Percentiles rank a stretch among this genome's conserved stretches.
These are phyloP conservation scores for Blastocystis sp. DNA, from an alignment of 352 stramenopile genomes.

Conservation along the genomic window DNA sequence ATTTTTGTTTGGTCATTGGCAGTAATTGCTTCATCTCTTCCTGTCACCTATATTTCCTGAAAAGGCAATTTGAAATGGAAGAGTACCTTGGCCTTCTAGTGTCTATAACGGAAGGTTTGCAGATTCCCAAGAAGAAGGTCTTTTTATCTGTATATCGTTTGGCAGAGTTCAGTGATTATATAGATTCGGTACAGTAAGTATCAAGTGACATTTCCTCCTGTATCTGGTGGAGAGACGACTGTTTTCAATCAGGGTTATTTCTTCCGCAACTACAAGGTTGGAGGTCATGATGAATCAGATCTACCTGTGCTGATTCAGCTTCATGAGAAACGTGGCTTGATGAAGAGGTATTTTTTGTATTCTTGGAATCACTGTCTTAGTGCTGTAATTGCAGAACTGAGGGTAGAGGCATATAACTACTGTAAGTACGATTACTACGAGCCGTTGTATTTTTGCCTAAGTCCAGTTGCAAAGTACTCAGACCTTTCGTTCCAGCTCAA, in stretches of 20 bases:
- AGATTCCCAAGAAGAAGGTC: slow-evolving; percentile 39
- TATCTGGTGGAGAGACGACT: slow-evolving; percentile 1
- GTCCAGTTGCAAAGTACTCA: not conserved
- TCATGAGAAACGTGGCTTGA: not conserved
- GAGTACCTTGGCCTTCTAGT: slow-evolving; percentile 41
- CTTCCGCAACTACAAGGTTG: slow-evolving; percentile 35
- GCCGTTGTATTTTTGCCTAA: not conserved
- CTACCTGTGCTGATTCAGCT: slow-evolving; percentile 38
- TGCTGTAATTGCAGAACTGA: slow-evolving; percentile 13
- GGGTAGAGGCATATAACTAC: slow-evolving; percentile 42
- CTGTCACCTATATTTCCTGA: not conserved
- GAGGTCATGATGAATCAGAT: slow-evolving; percentile 1
- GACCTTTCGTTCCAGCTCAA: slow-evolving; percentile 24
- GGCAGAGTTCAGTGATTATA: not conserved
- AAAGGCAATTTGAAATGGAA: not conserved
- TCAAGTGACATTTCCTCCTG: slow-evolving; percentile 22
- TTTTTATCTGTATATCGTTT: slow-evolving; percentile 13
- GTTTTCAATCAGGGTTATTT: slow-evolving; percentile 63
- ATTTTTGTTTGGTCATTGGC: not conserved
- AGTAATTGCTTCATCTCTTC: not conserved
- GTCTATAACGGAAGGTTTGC: slow-evolving; percentile 31
- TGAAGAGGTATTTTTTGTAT: not conserved
- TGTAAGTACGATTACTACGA: slow-evolving; percentile 63
- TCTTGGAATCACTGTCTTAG: not conserved
- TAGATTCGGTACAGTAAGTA: slow-evolving; percentile 62